phyloP scores from a whole-genome alignment of 352 stramenopile genomes.

The Phytophthora pluvialis region DNA sequence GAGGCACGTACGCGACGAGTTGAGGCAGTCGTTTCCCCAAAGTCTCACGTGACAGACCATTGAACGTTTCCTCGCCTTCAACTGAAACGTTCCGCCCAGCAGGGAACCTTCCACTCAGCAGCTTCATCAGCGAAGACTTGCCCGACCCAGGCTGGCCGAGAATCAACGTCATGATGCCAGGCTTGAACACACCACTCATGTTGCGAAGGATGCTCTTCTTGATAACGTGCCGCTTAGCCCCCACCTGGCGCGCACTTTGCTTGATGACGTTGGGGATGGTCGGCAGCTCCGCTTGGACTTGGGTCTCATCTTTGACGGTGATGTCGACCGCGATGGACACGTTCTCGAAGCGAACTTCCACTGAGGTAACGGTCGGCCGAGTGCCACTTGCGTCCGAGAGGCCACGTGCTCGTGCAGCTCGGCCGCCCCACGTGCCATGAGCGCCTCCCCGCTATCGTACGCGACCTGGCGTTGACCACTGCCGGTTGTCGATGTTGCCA shows the following conservation, averaged over 20 bases:
- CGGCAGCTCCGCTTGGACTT: slow-evolving; percentile 38
- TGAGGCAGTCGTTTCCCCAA: slow-evolving; percentile 25
- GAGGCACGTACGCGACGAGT: slow-evolving; percentile 39
- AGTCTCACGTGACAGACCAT: slow-evolving; percentile 17
- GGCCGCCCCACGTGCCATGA: slow-evolving; percentile 32
- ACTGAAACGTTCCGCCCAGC: slow-evolving; percentile 18
- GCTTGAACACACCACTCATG: slow-evolving; percentile 38
- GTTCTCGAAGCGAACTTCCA: slow-evolving; percentile 53
- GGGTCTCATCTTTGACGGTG: slow-evolving; percentile 21
- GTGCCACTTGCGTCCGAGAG: slow-evolving; percentile 20
- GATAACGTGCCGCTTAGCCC: slow-evolving; percentile 26
- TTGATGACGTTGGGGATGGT: slow-evolving; percentile 42
- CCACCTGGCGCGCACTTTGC: slow-evolving; percentile 17
- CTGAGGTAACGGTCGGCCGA: slow-evolving; percentile 34
- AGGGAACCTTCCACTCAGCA: slow-evolving; percentile 37
- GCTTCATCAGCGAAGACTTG: slow-evolving; percentile 37
- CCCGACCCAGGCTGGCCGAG: slow-evolving; percentile 27
- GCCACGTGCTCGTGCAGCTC: slow-evolving; percentile 35
- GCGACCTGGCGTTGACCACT: neutral
- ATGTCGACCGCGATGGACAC: slow-evolving; percentile 37
- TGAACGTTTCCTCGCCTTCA: slow-evolving; percentile 36
- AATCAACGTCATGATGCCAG: slow-evolving; percentile 26
- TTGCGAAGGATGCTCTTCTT: slow-evolving; percentile 42
- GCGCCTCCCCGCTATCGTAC: slow-evolving; percentile 13
- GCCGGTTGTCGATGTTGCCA: neutral